Conservation (phyloP, 331 rosid species). For the Cydonia oblonga region DNA sequence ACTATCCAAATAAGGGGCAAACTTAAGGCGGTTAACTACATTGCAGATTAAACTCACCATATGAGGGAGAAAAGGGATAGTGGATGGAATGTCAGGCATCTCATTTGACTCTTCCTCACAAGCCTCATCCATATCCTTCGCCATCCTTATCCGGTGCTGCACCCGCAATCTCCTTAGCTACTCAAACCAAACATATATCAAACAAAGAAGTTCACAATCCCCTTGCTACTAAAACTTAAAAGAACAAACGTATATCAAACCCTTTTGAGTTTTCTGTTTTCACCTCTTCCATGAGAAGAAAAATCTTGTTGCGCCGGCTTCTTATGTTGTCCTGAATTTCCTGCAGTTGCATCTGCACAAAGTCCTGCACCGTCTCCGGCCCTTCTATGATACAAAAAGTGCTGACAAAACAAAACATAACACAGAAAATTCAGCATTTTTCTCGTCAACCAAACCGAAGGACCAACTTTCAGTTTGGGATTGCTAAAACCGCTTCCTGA, state of each 20-base stretch:
- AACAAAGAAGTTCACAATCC: background rate
- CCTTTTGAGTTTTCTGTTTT: background rate
- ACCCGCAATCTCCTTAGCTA: constrained; percentile 90
- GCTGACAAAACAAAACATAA: constrained; percentile 18
- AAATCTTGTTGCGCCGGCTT: constrained; percentile 79
- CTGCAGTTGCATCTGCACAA: constrained; percentile 77
- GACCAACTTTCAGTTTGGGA: background rate
- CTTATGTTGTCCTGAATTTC: constrained; percentile 78
- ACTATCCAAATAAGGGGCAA: background rate
- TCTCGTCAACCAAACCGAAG: constrained; percentile 1
- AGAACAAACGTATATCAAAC: background rate
- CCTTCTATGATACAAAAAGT: constrained; percentile 93
- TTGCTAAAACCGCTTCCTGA: too few relatives aligned
- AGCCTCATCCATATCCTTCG: constrained; percentile 19
- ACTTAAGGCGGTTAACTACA: background rate
- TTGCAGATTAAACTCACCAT: constrained; percentile 41
- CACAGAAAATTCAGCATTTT: background rate
- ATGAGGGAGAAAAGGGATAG: constrained; percentile 77
- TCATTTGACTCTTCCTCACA: constrained; percentile 57
- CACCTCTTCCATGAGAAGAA: constrained; percentile 97
- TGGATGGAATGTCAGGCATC: constrained; percentile 87
- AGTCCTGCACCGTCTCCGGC: constrained; percentile 89
- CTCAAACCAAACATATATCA: background rate
- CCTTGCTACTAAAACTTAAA: too few relatives aligned
- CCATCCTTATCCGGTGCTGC: constrained; percentile 54